Evolutionary conservation across 192 early-diverging fungal species (phyloP).

Genomic region (Coemansia sp.): DNA sequence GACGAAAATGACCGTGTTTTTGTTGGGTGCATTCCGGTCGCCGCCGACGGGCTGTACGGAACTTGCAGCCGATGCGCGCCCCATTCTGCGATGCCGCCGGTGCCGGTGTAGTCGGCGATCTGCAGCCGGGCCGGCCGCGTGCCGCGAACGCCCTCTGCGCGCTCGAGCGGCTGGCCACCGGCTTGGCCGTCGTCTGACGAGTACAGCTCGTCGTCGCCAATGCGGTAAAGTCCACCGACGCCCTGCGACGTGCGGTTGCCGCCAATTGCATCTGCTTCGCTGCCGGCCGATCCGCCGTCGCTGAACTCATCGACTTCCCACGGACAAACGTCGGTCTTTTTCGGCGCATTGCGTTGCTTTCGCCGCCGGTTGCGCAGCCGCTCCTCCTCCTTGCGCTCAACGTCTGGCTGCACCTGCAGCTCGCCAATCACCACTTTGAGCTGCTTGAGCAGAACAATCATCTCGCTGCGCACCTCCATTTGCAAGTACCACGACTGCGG

Average conservation of each 20-base stretch:
- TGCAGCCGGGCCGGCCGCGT: constrained; percentile 20
- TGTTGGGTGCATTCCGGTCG: constrained; percentile 11
- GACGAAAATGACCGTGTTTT: constrained; percentile 44
- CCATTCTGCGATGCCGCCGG: constrained; percentile 55
- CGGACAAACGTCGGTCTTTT: constrained; percentile 49
- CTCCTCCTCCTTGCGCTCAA: constrained; percentile 48
- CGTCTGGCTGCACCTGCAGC: constrained; percentile 49
- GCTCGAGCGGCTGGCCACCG: neutral
- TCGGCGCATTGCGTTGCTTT: constrained; percentile 38
- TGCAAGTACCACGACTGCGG: constrained; percentile 52
- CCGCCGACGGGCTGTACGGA: constrained; percentile 33
- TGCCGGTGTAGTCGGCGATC: constrained; percentile 45
- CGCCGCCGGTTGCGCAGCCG: constrained; percentile 39
- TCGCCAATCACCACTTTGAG: constrained; percentile 44
- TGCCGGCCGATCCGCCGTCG: constrained; percentile 19
- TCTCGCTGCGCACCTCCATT: constrained; percentile 49
- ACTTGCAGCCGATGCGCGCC: constrained; percentile 51
- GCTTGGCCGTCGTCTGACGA: constrained; percentile 34
- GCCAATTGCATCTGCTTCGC: constrained; percentile 6
- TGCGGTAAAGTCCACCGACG: constrained; percentile 17
- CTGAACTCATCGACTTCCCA: constrained; percentile 56
- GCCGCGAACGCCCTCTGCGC: constrained; percentile 9
- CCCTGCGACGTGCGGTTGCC: constrained; percentile 3
- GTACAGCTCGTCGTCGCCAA: constrained; percentile 49
- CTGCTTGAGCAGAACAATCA: constrained; percentile 52